Evolutionary conservation across 164 flowering plant genomes (phyloP).

Genomic region (Berberis vulgaris): DNA sequence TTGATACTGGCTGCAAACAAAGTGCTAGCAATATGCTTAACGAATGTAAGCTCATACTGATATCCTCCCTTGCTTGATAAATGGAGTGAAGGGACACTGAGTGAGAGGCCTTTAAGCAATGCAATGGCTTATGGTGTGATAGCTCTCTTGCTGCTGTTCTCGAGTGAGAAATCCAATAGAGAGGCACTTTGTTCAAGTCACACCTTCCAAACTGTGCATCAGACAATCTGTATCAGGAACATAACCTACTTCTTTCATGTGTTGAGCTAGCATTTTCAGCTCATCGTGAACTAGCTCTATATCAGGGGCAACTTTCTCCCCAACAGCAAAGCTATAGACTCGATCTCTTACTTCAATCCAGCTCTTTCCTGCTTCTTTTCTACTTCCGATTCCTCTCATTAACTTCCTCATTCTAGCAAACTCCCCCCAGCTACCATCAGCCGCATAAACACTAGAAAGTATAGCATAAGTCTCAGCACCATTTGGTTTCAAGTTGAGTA

Average conservation of each 20-base stretch:
- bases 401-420: constrained; percentile 54
- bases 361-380: constrained; percentile 75
- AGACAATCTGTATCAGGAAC: constrained; percentile 28
- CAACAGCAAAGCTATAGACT: constrained; percentile 56
- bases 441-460: constrained; percentile 64
- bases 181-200: constrained; percentile 14
- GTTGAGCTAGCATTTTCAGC: constrained; percentile 27
- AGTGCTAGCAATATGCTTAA: too few species aligned
- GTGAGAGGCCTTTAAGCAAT: too few species aligned
- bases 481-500: constrained; percentile 41
- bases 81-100: too few species aligned
- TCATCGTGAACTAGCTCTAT: constrained; percentile 36
- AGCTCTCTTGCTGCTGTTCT: too few species aligned
- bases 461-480: constrained; percentile 42
- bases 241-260: constrained; percentile 42
- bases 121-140: too few species aligned
- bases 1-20: too few species aligned
- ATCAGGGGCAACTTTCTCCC: constrained; percentile 39
- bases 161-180: too few species aligned
- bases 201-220: constrained; percentile 27
- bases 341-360: constrained; percentile 65
- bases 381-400: constrained; percentile 38
- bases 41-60: too few species aligned
- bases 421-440: constrained; percentile 66
- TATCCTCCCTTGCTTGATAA: too few species aligned